These are phyloP conservation scores for Salix brachista DNA, from an alignment of 345 rosid genomes.

Conservation along the genomic window DNA sequence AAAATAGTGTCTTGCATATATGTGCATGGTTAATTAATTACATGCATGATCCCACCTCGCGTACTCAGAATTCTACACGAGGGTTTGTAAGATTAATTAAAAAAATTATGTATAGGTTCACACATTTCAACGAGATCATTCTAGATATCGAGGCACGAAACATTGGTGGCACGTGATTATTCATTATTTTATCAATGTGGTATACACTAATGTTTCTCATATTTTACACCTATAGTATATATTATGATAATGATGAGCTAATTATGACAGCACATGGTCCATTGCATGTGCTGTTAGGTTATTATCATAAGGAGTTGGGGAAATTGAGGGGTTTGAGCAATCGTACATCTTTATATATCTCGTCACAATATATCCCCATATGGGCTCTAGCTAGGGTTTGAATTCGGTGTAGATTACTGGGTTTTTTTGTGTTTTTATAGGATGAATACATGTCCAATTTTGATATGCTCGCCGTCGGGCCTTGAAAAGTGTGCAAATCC, in stretches of 20 bases:
- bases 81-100: neutral
- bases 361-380: no score
- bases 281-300: neutral
- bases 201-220: neutral
- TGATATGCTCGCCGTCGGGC: neutral
- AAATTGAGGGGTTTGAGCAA: neutral
- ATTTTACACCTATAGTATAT: neutral
- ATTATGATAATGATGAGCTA: no score
- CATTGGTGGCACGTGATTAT: neutral
- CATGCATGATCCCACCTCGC: neutral
- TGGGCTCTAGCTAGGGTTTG: neutral
- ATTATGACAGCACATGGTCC: neutral
- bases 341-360: no score
- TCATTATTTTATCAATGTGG: neutral
- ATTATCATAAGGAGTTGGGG: neutral
- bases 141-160: conserved; percentile 4
- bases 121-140: neutral
- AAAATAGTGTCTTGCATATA: neutral
- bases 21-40: neutral
- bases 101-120: neutral
- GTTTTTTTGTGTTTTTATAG: neutral
- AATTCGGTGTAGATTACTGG: neutral
- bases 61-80: neutral
- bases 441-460: neutral
- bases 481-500: neutral